Evolutionary conservation across 306 rosid genomes (phyloP).

Genomic region (Prunus mongolica): DNA sequence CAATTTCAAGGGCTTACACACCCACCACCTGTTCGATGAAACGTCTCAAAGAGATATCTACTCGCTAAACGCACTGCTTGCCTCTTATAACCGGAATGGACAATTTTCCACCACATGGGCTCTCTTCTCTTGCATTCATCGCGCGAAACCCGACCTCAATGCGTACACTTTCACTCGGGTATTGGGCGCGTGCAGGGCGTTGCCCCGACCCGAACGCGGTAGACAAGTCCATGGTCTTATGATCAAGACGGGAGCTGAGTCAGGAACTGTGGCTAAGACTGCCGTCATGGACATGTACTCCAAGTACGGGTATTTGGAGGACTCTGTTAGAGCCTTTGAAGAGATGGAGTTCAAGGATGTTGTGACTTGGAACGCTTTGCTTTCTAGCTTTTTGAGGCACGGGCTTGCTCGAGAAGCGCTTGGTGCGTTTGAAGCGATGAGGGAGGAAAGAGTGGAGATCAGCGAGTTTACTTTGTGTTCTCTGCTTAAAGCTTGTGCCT

Average conservation of each 20-base stretch:
- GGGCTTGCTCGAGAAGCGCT: slow-evolving; percentile 47
- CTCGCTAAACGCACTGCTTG: slow-evolving; percentile 37
- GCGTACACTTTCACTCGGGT: slow-evolving; percentile 46
- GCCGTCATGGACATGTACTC: slow-evolving; percentile 58
- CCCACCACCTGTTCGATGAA: slow-evolving; percentile 37
- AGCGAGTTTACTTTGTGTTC: slow-evolving; percentile 66
- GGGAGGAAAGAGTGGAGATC: slow-evolving; percentile 35
- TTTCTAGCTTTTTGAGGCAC: slow-evolving; percentile 36
- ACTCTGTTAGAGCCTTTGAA: slow-evolving; percentile 42
- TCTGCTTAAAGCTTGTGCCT: slow-evolving; percentile 53
- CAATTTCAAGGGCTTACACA: slow-evolving; percentile 2
- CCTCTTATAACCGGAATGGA: slow-evolving; percentile 29
- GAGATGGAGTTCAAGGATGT: slow-evolving; percentile 58
- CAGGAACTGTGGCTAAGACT: slow-evolving; percentile 46
- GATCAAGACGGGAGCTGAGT: slow-evolving; percentile 38
- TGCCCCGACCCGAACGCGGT: slow-evolving; percentile 26
- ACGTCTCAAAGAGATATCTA: slow-evolving; percentile 29
- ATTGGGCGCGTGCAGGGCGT: slow-evolving; percentile 40
- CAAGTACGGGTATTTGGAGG: slow-evolving; percentile 28
- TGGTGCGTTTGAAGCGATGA: slow-evolving; percentile 46
- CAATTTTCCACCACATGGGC: slow-evolving; percentile 33
- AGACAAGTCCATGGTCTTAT: slow-evolving; percentile 46
- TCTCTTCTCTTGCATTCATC: slow-evolving; percentile 36
- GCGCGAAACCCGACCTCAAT: slow-evolving; percentile 28
- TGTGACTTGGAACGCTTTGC: slow-evolving; percentile 58